These are phyloP conservation scores for Amylostereum chailletii DNA, from an alignment of 1,284 basidiomycete genomes.

Conservation along the genomic window DNA sequence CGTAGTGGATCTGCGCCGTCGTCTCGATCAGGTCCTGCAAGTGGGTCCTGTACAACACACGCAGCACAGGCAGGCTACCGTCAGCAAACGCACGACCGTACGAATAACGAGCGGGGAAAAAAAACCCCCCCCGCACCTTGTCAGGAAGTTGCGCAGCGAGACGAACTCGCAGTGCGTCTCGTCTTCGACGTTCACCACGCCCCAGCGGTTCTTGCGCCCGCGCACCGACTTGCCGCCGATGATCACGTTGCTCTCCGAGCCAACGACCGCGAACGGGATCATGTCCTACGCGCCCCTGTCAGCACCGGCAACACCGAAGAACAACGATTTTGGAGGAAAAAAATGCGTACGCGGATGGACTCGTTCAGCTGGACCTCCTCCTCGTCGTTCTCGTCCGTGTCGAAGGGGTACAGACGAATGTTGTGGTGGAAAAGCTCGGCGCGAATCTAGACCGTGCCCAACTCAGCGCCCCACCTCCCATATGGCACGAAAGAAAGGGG, in stretches of 20 bases:
- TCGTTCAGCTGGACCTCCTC: conserved; percentile 91
- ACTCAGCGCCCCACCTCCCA: neutral
- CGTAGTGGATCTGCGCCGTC: conserved; percentile 97
- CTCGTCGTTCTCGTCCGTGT: conserved; percentile 92
- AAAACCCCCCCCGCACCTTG: conserved; percentile 41
- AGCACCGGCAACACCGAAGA: neutral
- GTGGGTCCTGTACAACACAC: conserved; percentile 61
- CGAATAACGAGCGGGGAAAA: too few species aligned
- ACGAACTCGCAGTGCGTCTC: conserved; percentile 97
- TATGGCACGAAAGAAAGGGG: neutral
- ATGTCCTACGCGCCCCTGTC: conserved; percentile 50
- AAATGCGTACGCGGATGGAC: conserved; percentile 67
- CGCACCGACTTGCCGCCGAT: conserved; percentile 94
- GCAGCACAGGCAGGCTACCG: neutral
- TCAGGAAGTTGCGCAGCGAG: conserved; percentile 95
- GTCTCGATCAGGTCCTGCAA: conserved; percentile 98
- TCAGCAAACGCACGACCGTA: neutral
- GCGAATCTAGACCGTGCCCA: conserved; percentile 54
- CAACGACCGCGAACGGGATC: conserved; percentile 95
- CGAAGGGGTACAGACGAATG: conserved; percentile 95
- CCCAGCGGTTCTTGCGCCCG: conserved; percentile 96
- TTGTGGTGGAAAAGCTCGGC: conserved; percentile 90
- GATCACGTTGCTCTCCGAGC: conserved; percentile 89
- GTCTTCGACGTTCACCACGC: conserved; percentile 96
- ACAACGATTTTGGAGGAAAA: neutral